Evolutionary conservation across 2,329 filamentous ascomycete species (phyloP), one percentile per base, ranked within the genome.

Genomic region (Cryoendolithus antarcticus): DNA sequence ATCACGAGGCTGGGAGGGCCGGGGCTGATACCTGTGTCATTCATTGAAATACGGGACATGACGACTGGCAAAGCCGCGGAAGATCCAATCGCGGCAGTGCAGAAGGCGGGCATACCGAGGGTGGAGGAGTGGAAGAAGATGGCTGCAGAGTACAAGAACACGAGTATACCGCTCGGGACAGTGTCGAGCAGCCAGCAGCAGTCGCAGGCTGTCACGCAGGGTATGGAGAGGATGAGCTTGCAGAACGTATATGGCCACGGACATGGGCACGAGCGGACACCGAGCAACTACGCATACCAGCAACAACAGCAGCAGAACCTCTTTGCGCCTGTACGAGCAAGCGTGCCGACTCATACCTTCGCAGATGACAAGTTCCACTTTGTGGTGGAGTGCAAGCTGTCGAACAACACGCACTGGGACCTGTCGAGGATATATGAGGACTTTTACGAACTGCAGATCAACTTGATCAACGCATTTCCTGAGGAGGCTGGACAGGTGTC

Each of bases 111-210:
- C 12, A 88, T 98, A 6, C 91, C 91, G 9, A 82, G 80, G 54
- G 91, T 98, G 3, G 91, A 98, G 58, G 91, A 98, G 55, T 98
- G 91, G 91, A 98, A 98, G 69, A 93, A 93, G 65, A 95, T 95
- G 86, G 88, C 91, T 0, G 89, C 89, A 40, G 89, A 95, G 48
- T 98, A 98, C 65, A 98, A 96, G 69, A 95, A 96, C 60, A 94
- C 88, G 60, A 96, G 91, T 63, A 96, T 98, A 57, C 89, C 86
- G 0, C 68, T 98, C 32, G 91, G 91, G 49, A 51, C 93, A 89
- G 62, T 89, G 93, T 50, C 55, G 27, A 53, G 47, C 38, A 49
- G 49, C 32, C 41, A 45, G 39, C 50, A 51, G 37, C 43, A 85
- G 89, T 52, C 54, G 58, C 56, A 51, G 7, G 43, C 32, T 29